A percentile compares a stretch with the other conserved stretches of the same genome.
These are phyloP conservation scores for Globisporangium viniferum DNA, from an alignment of 352 stramenopile species.

Conservation along the genomic window DNA sequence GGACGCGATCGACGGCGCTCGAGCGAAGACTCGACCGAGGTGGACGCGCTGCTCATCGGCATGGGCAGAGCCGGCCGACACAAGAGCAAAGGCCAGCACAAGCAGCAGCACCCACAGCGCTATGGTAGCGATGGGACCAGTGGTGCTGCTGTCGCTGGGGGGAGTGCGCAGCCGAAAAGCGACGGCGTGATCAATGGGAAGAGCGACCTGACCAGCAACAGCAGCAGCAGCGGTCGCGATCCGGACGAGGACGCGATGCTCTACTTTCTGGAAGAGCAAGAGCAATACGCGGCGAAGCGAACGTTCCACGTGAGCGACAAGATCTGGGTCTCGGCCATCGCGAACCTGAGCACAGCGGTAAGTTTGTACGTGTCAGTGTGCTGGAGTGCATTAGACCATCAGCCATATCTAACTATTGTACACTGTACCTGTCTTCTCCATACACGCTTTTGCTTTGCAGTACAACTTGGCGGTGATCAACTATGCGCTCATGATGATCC, in stretches of 20 bases:
- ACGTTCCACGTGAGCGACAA: constrained; percentile 31
- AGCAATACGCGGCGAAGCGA: not conserved
- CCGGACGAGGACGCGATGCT: not conserved
- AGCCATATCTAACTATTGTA: too few species aligned
- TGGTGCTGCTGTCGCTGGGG: not conserved
- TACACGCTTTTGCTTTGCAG: not conserved
- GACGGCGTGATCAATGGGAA: too few species aligned
- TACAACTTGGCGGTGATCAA: constrained; percentile 23
- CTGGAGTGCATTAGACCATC: too few species aligned
- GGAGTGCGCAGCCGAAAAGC: not conserved
- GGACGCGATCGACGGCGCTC: constrained; percentile 8
- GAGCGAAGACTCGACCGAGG: constrained; percentile 15
- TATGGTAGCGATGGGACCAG: constrained; percentile 1
- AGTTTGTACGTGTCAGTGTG: not conserved
- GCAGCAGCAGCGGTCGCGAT: not conserved
- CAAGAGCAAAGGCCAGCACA: not conserved
- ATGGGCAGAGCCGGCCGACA: not conserved
- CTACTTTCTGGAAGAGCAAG: constrained; percentile 10
- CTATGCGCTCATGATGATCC: constrained; percentile 25
- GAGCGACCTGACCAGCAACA: too few species aligned
- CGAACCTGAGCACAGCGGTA: constrained; percentile 79
- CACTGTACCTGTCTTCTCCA: too few species aligned
- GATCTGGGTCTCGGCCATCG: constrained; percentile 67
- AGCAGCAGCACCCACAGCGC: not conserved
- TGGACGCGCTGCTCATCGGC: constrained; percentile 9